A percentile compares a stretch with the other conserved stretches of the same genome.
phyloP scores from a whole-genome alignment of 129 eudicot genomes.

The Ambrosia artemisiifolia region DNA sequence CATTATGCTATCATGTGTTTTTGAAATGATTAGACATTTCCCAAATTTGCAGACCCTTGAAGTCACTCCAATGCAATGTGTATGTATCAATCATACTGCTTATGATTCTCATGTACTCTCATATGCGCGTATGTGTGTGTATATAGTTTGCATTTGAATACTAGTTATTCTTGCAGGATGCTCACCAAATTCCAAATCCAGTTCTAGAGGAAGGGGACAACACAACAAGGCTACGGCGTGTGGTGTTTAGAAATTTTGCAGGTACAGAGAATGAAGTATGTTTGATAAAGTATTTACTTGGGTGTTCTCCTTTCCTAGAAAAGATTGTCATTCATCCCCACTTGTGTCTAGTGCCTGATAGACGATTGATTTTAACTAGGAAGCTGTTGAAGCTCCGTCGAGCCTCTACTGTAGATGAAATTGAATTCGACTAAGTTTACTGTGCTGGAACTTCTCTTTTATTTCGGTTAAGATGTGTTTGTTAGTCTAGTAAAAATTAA shows the following conservation, averaged over 20 bases:
- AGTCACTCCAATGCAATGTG: background rate
- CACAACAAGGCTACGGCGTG: background rate
- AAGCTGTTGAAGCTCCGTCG: constrained; percentile 3
- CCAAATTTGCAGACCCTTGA: constrained; percentile 12
- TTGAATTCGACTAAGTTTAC: background rate
- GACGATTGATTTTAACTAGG: background rate
- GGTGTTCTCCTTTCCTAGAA: background rate
- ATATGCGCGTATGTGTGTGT: too few species aligned
- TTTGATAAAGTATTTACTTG: constrained; percentile 7
- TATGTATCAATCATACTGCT: background rate
- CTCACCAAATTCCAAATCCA: too few species aligned
- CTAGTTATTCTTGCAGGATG: too few species aligned
- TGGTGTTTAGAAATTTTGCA: background rate
- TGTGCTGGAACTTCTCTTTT: background rate
- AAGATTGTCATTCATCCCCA: background rate
- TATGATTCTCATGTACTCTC: background rate
- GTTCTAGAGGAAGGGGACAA: background rate
- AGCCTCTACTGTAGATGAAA: background rate
- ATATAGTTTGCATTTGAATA: background rate
- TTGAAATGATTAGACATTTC: constrained; percentile 1
- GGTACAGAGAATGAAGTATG: background rate
- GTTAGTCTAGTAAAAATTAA: too few species aligned
- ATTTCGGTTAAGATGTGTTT: too few species aligned
- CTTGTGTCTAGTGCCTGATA: background rate
- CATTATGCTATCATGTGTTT: background rate